Evolutionary conservation across 2,329 filamentous ascomycete species (phyloP).

Genomic region (Diaporthe eres): DNA sequence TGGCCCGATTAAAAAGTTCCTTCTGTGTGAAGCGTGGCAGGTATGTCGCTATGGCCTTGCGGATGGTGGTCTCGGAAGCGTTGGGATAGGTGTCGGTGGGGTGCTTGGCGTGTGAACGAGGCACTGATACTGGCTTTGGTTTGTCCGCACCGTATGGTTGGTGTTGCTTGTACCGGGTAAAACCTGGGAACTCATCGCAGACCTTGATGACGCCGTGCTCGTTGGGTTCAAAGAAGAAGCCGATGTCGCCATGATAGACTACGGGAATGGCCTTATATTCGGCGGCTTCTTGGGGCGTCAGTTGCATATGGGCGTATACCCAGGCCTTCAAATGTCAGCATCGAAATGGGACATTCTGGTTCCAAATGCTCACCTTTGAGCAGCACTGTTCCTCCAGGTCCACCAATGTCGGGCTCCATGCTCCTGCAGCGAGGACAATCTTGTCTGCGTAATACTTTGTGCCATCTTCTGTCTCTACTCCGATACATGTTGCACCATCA

Average conservation of each 20-base stretch:
- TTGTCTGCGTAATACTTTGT: conserved; percentile 59
- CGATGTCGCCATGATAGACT: conserved; percentile 61
- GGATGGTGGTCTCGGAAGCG: conserved; percentile 50
- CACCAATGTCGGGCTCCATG: conserved; percentile 54
- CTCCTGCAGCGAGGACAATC: conserved; percentile 58
- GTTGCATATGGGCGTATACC: conserved; percentile 61
- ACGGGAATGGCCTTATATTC: conserved; percentile 59
- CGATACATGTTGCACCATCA: conserved; percentile 54
- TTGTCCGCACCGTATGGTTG: conserved; percentile 51
- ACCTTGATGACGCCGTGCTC: conserved; percentile 56
- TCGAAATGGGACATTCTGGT: neutral
- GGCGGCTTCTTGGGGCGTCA: conserved; percentile 56
- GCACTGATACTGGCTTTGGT: conserved; percentile 50
- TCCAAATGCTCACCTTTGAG: conserved; percentile 49
- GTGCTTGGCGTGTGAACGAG: conserved; percentile 54
- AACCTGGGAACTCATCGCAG: conserved; percentile 57
- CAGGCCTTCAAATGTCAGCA: conserved; percentile 53
- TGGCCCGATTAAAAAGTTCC: conserved; percentile 49
- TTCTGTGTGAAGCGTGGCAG: conserved; percentile 50
- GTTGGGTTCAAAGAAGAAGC: conserved; percentile 65
- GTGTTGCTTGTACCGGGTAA: conserved; percentile 52
- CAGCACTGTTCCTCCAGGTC: conserved; percentile 55
- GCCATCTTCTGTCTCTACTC: conserved; percentile 58
- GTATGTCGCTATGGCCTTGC: conserved; percentile 49
- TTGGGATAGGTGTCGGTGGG: conserved; percentile 55